Evolutionary conservation across 2,329 filamentous ascomycete genomes (phyloP), one percentile per base, ranked within the genome.

Genomic region (Elsinoe batatas): DNA sequence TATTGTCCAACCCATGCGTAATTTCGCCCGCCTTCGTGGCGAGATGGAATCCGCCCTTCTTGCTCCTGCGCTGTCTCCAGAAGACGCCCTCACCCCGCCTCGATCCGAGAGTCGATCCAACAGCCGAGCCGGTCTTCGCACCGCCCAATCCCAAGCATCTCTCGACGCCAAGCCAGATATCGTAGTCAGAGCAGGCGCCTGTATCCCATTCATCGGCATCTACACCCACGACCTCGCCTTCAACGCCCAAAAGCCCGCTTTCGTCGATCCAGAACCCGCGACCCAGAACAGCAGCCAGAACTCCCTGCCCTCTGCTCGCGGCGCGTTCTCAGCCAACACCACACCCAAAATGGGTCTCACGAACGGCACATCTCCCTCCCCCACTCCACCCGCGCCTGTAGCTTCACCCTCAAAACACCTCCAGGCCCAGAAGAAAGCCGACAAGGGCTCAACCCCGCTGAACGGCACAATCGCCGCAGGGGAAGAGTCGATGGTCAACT

Each of bases 221-320:
- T 93, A 93, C 68, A 91, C 87, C 1, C 87, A 91, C 64, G 88
- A 93, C 65, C 75, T 93, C 38, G 80, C 91, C 43, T 88, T 87
- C 74, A 91, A 91, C 64, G 82, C 84, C 1, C 86, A 91, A 67
- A 81, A 88, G 59, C 85, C 88, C 1, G 83, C 84, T 1, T 84
- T 87, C 67, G 84, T 91, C 61, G 62, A 85, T 81, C 22, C 53
- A 1, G 47, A 51, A n/a, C 33, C 47, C 6, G 46, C 15, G 20
- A 46, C 10, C 3, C 15, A 22, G 20, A 40, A 22, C 18, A 18
- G 46, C 22, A 50, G 46, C 46, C 13, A 50, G 18, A 30, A n/a
- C 7, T 33, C 22, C 26, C 46, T 50, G 10, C 46, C 46, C 2
- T 33, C 60, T 40, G 57, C 56, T 53, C 12, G 47, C 6, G 42